Evolutionary conservation across 108 stramenopile species (phyloP), one percentile per base, ranked within the genome.

Genomic region (Pseudonitzschia multiseries): DNA sequence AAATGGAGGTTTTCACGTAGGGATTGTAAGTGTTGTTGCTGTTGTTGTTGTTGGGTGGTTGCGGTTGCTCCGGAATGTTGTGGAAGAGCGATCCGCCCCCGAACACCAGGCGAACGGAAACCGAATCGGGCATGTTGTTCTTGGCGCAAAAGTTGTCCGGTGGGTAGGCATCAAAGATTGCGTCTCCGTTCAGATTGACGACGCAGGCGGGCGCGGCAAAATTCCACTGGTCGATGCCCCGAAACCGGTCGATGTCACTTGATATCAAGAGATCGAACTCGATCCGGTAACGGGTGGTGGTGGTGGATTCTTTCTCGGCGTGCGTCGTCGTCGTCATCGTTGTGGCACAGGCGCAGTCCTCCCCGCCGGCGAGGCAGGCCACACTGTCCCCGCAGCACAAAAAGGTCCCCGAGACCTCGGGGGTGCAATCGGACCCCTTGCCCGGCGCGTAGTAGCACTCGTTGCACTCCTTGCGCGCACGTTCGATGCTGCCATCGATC

Each of bases 391-490:
- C 57, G 29, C 57, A 59, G 29, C 57, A 59, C 15, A 8, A 8
- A 31, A 59, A 59, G 8, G 57, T 59, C 17, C 57, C 57, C 9
- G 57, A 26, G 27, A 9, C 14, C 8, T 59, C 57, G 26, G 57
- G 57, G 21, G 57, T 59, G 29, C 57, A 59, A 6, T 59, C 57
- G 57, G 57, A 6, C 22, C 57, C 57, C 29, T 59, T 59, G 26
- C 57, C 57, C 17, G 57, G 57, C 5, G 57, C 57, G 26, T 59
- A 59, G 27, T 59, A 59, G 0, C 57, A 59, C 29, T 59, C 57
- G 29, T 59, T 59, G 29, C 57, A 59, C 17, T 59, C 28, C 26
- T 59, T 59, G 57, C 27, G 57, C 8, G 57, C 57, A 14, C 21
- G 57, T 8, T 8, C 26, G 8, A 27, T 26, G 29, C 57, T 59